Evolutionary conservation across 306 rosid species (phyloP).

Genomic region (Cajanus cajan): DNA sequence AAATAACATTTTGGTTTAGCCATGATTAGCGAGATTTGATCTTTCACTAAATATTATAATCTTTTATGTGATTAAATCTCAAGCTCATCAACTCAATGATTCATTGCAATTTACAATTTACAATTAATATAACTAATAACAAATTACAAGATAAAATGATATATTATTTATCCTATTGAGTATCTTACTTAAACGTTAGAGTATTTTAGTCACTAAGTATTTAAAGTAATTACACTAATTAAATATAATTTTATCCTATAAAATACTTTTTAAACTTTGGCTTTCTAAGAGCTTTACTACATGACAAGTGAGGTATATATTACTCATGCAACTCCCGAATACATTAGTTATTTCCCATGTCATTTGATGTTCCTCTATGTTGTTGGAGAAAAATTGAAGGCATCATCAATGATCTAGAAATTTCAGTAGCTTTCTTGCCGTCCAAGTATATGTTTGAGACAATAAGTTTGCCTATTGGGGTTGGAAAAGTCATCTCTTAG

Average conservation of each 20-base stretch:
- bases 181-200: too few relatives aligned
- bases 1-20: too few relatives aligned
- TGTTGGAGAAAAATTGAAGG: slow-evolving; percentile 5
- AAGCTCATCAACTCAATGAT: too few relatives aligned
- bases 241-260: neutral
- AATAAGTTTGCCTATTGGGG: slow-evolving; percentile 1
- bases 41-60: too few relatives aligned
- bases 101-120: too few relatives aligned
- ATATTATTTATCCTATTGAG: too few relatives aligned
- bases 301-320: slow-evolving; percentile 22
- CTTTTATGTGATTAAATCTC: too few relatives aligned
- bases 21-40: too few relatives aligned
- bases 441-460: slow-evolving; percentile 36
- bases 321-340: neutral
- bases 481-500: neutral
- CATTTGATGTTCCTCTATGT: slow-evolving; percentile 30
- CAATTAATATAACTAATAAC: too few relatives aligned
- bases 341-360: neutral
- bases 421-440: slow-evolving; percentile 40
- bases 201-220: too few relatives aligned
- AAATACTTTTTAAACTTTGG: neutral
- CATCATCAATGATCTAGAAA: slow-evolving; percentile 15
- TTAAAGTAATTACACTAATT: too few relatives aligned
- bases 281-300: neutral
- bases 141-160: too few relatives aligned